Base-by-base conservation (phyloP, 2,329 filamentous ascomycete genomes). In the Colletotrichum sp. region DNA sequence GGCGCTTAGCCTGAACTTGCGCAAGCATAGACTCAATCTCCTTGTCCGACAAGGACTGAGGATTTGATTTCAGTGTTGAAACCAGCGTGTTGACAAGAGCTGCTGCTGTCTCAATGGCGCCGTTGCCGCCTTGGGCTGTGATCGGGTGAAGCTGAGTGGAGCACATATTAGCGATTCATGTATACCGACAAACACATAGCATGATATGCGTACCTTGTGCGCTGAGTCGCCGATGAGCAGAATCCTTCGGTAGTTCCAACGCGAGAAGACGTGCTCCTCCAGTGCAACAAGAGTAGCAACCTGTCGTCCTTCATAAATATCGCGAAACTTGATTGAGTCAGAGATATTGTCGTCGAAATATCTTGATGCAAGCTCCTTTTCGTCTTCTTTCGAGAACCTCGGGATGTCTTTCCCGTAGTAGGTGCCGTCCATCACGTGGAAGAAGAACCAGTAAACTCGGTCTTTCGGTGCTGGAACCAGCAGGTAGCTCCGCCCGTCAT, bases 221-320 rank as follows among this genome's bases (percentile, higher is more conserved):
- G 82, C 84, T 1, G 86, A 81, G 76, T 88, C 87, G 2, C 86
- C 86, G 5, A 88, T 81, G 1, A 82, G 78, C 2, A 87, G 80
- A 6, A 86, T 82, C 13, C 87, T 80, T 11, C 82, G 80, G 49
- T 82, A 86, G 69, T 84, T 81, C 83, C 86, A 87, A 29, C 81
- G 80, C 12, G 82, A 75, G 29, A 85, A 82, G 1, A 85, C 81
- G 44, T 83, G 83, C 77, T 87, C 85, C 57, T 64, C 69, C 7
- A 66, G 1, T 25, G 63, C 11, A 1, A 61, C 69, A 36, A 87
- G 77, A 1, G 80, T 82, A 7, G 81, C 81, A 4, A 77, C 75
- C 4, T 81, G 72, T 2, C 79, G 73, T 15, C 79, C 79, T 22
- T 81, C 79, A 66, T 80, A 84, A 1, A 86, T 11, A 4, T 82